A percentile compares a stretch with the other conserved stretches of the same genome.
Evolutionary conservation across 441 rosid species (phyloP).

Genomic region (Pelargonium citronellum): DNA sequence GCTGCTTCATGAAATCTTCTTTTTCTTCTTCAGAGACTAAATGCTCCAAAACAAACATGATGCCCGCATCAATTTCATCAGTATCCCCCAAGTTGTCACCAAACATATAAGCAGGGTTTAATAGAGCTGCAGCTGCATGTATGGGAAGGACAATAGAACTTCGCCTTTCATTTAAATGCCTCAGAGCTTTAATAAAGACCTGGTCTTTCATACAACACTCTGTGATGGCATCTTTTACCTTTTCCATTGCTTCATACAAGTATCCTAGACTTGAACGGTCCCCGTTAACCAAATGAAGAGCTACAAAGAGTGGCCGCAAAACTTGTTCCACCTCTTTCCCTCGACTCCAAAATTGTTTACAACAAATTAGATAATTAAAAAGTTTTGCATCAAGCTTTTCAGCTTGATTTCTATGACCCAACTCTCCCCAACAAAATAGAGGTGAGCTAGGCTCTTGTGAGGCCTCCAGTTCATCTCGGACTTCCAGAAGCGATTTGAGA

Average conservation of each 20-base stretch:
- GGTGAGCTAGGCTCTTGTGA: not conserved
- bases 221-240: not conserved
- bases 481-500: conserved; percentile 8
- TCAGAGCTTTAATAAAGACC: not conserved
- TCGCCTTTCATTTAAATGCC: not conserved
- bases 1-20: conserved; percentile 6
- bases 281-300: conserved; percentile 7
- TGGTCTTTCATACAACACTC: not conserved
- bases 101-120: conserved; percentile 16
- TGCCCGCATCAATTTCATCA: conserved; percentile 15
- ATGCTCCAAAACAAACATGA: not conserved
- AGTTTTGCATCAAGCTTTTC: not conserved
- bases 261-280: conserved; percentile 5
- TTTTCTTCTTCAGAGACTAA: conserved; percentile 9
- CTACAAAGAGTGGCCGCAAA: conserved; percentile 17
- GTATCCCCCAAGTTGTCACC: conserved; percentile 1
- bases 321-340: conserved; percentile 12
- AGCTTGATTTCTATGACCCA: not conserved
- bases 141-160: conserved; percentile 8
- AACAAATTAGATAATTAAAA: not conserved
- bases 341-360: conserved; percentile 17
- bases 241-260: conserved; percentile 13
- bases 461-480: not conserved
- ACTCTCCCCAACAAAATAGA: not conserved
- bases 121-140: conserved; percentile 17